Evolutionary conservation across 192 early-diverging fungal species (phyloP), one percentile per base, ranked within the genome.

Genomic region (Rhizophagus clarus): DNA sequence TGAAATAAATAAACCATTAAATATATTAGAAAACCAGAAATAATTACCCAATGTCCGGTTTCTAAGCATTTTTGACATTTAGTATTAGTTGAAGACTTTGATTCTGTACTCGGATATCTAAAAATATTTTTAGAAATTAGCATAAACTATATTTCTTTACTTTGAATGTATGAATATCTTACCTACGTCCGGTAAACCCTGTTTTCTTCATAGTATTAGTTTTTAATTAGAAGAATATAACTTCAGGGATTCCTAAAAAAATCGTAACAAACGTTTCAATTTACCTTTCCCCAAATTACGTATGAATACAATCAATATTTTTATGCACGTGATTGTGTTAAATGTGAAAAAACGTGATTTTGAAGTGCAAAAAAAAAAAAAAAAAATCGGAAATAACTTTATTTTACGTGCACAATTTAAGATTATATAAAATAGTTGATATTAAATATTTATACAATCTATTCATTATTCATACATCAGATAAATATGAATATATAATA

Each of bases 1-100:
- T n/a, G 8, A 71, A 28, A 68, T 71, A 20, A 71, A 17, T 7
- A 71, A 37, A 49, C 2, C 5, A 71, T 5, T 61, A 51, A 71
- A n/a, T 20, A 51, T 26, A 7, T 28, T 47, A 4, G 22, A 32
- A 3, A 29, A 49, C 11, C 14, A 4, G 49, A 12, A 7, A 34
- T 9, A 47, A 26, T 75, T 85, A 87, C 86, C 87, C 87, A 88
- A 71, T 91, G 89, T 10, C 89, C 89, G 77, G 74, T 87, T 42
- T 89, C 85, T 31, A 91, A 76, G 74, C 89, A 91, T 77, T 87
- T 89, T 80, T 91, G 89, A 67, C 89, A 91, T 68, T 87, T 87
- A 22, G 88, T 88, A 22, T 83, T 82, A 9, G 88, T 49, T 12
- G 86, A 82, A 22, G 88, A 86, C 29, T 84, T 87, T n/a, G 82